These are phyloP conservation scores for Puccinia novopanici DNA, from an alignment of 1,284 basidiomycete species.

Conservation along the genomic window DNA sequence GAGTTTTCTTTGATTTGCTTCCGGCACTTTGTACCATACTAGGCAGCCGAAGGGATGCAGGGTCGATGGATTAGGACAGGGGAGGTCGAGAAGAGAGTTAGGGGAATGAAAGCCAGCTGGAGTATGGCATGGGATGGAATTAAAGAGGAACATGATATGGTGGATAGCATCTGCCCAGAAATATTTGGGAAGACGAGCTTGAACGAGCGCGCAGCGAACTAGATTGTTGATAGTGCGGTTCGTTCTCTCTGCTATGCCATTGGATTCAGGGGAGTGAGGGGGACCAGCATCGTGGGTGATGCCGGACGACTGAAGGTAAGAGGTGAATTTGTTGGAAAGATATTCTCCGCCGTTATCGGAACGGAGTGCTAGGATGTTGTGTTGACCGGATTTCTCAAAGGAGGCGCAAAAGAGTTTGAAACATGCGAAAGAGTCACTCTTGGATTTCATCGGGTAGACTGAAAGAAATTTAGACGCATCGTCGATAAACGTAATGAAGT, in stretches of 20 bases:
- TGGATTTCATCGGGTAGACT: slow-evolving; percentile 10
- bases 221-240: slow-evolving; percentile 52
- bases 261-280: too few relatives aligned
- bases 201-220: not conserved
- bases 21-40: too few relatives aligned
- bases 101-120: not conserved
- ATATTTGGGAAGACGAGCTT: not conserved
- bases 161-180: slow-evolving; percentile 11
- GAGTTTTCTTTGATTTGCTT: too few relatives aligned
- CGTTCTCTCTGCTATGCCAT: too few relatives aligned
- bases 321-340: slow-evolving; percentile 54
- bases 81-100: too few relatives aligned
- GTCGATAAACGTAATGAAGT: not conserved
- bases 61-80: too few relatives aligned
- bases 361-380: slow-evolving; percentile 58
- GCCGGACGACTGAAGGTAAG: slow-evolving; percentile 56
- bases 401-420: slow-evolving; percentile 59
- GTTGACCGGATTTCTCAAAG: slow-evolving; percentile 54
- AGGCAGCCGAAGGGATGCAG: too few relatives aligned
- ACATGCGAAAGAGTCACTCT: not conserved
- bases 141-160: not conserved
- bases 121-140: slow-evolving; percentile 11
- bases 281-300: slow-evolving; percentile 58
- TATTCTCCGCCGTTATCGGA: too few relatives aligned
- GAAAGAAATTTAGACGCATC: slow-evolving; percentile 1